phyloP scores from a whole-genome alignment of 345 rosid genomes.

The Pistacia integerrima region DNA sequence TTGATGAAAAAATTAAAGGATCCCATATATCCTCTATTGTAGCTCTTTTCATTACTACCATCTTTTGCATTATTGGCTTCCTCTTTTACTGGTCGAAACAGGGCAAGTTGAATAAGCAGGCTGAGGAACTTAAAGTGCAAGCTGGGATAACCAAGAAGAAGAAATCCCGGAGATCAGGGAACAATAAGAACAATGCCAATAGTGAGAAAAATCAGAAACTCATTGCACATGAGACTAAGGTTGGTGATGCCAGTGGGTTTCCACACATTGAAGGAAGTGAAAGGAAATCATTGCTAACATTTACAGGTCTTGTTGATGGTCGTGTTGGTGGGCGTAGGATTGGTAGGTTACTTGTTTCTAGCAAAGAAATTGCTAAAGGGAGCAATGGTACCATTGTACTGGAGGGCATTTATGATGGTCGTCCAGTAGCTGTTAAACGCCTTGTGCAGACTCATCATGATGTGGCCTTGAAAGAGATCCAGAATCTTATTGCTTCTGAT shows the following conservation, averaged over 20 bases:
- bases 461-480: conserved; percentile 67
- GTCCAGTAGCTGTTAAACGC: conserved; percentile 67
- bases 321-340: conserved; percentile 45
- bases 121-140: conserved; percentile 34
- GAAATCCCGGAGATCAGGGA: conserved; percentile 42
- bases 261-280: conserved; percentile 32
- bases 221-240: conserved; percentile 17
- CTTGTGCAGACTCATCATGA: conserved; percentile 71
- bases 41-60: conserved; percentile 22
- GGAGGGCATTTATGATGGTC: conserved; percentile 65
- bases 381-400: conserved; percentile 71
- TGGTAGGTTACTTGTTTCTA: conserved; percentile 56
- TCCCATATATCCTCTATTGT: conserved; percentile 22
- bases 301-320: conserved; percentile 36
- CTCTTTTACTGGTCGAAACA: conserved; percentile 33
- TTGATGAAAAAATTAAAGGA: conserved; percentile 22
- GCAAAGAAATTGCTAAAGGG: conserved; percentile 63
- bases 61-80: conserved; percentile 40
- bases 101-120: conserved; percentile 39
- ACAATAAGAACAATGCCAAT: conserved; percentile 36
- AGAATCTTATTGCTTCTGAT: conserved; percentile 72
- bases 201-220: conserved; percentile 30
- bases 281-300: conserved; percentile 24
- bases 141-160: conserved; percentile 38
- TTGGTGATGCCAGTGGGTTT: conserved; percentile 23